These are phyloP conservation scores for Plantago elongata DNA, from an alignment of 257 asterid genomes.

Conservation along the genomic window DNA sequence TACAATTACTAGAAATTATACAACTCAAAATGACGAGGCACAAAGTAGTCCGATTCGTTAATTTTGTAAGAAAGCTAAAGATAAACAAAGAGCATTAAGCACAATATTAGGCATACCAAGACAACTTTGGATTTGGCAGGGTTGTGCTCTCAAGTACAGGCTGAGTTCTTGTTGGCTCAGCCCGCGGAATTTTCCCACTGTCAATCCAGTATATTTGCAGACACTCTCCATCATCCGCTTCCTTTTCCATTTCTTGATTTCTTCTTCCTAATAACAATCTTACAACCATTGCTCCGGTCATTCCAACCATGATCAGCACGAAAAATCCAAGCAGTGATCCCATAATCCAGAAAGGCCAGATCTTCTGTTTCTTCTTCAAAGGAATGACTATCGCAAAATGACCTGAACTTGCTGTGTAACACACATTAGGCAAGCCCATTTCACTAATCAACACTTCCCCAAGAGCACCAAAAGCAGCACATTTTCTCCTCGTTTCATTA, in stretches of 20 bases:
- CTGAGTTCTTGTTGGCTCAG: constrained; percentile 58
- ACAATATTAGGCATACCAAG: constrained; percentile 32
- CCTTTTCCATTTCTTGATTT: constrained; percentile 43
- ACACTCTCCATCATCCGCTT: constrained; percentile 60
- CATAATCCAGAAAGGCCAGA: constrained; percentile 37
- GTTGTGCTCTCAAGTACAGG: constrained; percentile 53
- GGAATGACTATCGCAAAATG: constrained; percentile 53
- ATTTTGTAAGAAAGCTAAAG: neutral
- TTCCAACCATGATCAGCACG: constrained; percentile 36
- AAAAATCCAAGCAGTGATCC: constrained; percentile 45
- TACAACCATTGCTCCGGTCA: constrained; percentile 26
- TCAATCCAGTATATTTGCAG: constrained; percentile 44
- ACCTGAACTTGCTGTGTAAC: constrained; percentile 50
- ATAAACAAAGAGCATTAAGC: neutral
- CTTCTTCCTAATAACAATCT: constrained; percentile 34
- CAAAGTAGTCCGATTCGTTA: no score
- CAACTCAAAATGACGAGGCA: no score
- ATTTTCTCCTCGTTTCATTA: constrained; percentile 23
- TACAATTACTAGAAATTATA: no score
- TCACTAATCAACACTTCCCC: constrained; percentile 42
- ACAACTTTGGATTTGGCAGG: constrained; percentile 47
- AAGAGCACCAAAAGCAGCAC: constrained; percentile 46
- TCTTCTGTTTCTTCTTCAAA: constrained; percentile 22
- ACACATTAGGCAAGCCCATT: constrained; percentile 28
- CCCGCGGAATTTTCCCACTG: constrained; percentile 70